phyloP scores from a whole-genome alignment of 139 green algal species.

The Chlorella vulgaris region DNA sequence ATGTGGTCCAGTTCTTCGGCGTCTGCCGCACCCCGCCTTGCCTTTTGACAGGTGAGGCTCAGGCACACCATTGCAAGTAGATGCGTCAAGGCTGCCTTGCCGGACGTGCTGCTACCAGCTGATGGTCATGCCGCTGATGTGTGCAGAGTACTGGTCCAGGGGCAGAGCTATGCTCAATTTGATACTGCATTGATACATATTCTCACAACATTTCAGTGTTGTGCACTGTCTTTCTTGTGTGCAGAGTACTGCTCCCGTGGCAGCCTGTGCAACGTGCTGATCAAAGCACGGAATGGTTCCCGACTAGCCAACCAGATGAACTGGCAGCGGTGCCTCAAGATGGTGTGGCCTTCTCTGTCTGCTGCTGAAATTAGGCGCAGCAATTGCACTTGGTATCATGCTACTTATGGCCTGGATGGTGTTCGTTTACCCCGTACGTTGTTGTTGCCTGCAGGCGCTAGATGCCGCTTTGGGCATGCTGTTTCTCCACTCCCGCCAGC shows the following conservation, averaged over 20 bases:
- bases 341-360: no score
- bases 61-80: no score
- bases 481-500: slow-evolving; percentile 2
- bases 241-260: slow-evolving; percentile 6
- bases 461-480: slow-evolving; percentile 8
- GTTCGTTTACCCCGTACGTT: no score
- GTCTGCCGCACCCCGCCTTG: not conserved
- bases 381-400: no score
- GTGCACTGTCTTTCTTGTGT: no score
- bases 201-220: not conserved
- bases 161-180: not conserved
- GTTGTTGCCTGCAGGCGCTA: not conserved
- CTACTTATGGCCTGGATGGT: no score
- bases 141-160: not conserved
- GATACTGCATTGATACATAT: not conserved
- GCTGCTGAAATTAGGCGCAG: no score
- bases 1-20: not conserved
- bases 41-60: not conserved
- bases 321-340: slow-evolving; percentile 2
- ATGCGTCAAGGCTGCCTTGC: not conserved
- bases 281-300: not conserved
- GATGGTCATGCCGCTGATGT: not conserved
- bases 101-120: not conserved
- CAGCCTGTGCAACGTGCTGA: not conserved
- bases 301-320: not conserved